These are phyloP conservation scores for Backusella tarrabulga DNA, from an alignment of 192 early-diverging fungal genomes.

Conservation along the genomic window DNA sequence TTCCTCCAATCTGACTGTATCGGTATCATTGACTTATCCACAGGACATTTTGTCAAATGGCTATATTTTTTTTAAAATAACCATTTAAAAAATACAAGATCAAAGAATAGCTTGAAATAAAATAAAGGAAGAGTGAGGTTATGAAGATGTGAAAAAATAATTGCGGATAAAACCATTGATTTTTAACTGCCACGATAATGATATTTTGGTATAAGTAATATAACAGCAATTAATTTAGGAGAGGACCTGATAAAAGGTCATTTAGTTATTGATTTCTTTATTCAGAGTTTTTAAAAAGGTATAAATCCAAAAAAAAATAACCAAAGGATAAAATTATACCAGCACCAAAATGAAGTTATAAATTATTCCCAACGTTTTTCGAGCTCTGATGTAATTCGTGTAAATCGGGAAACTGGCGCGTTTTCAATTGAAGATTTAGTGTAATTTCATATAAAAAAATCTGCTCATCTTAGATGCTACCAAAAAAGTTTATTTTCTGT, in stretches of 20 bases:
- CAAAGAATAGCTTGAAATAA: no score
- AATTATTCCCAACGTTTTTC: neutral
- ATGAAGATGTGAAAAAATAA: no score
- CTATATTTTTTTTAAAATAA: no score
- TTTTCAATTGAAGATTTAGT: neutral
- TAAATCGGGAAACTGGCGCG: neutral
- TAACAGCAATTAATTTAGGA: neutral
- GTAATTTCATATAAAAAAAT: neutral
- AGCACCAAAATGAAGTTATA: neutral
- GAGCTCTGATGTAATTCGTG: no score
- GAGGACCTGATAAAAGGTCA: neutral
- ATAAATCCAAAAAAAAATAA: neutral
- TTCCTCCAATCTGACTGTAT: no score
- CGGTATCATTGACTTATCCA: no score
- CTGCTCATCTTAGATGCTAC: neutral
- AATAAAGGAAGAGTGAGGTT: no score
- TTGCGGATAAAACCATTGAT: no score
- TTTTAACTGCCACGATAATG: no score
- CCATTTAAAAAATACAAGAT: no score
- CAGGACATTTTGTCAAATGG: no score
- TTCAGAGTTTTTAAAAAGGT: neutral
- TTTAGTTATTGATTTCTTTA: neutral
- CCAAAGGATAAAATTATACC: neutral
- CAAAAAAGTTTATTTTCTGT: neutral
- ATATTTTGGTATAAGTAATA: neutral